phyloP scores from a whole-genome alignment of 2,329 filamentous ascomycete species.

The Aureobasidium zeae region DNA sequence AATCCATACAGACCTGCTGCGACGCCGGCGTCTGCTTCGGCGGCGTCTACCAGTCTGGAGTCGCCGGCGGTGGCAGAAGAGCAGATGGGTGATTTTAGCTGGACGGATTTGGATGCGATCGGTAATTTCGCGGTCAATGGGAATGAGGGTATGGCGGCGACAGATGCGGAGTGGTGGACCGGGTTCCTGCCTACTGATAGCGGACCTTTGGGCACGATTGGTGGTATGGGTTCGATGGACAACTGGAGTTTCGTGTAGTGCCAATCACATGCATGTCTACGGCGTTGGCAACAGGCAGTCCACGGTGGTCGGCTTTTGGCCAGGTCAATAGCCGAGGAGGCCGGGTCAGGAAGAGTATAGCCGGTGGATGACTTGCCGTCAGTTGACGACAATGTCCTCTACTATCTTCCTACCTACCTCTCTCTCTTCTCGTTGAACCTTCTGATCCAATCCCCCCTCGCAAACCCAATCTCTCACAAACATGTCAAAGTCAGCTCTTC shows the following conservation, averaged over 20 bases:
- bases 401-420: neutral
- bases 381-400: neutral
- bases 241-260: constrained; percentile 23
- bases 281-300: too few relatives aligned
- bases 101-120: constrained; percentile 41
- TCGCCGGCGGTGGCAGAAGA: constrained; percentile 35
- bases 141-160: constrained; percentile 22
- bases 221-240: constrained; percentile 26
- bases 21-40: constrained; percentile 22
- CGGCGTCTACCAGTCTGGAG: constrained; percentile 18
- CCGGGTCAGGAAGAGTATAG: too few relatives aligned
- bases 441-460: too few relatives aligned
- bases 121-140: constrained; percentile 41
- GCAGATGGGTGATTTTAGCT: constrained; percentile 43
- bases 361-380: too few relatives aligned
- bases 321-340: too few relatives aligned
- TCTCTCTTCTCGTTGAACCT: too few relatives aligned
- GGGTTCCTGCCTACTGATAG: constrained; percentile 30
- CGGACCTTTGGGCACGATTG: constrained; percentile 27
- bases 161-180: constrained; percentile 29
- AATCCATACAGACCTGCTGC: constrained; percentile 34
- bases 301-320: too few relatives aligned
- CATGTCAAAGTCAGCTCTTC: constrained; percentile 28
- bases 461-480: neutral
- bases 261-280: neutral